A percentile compares a stretch with the other conserved stretches of the same genome.
These are phyloP conservation scores for Globisporangium viniferum DNA, from an alignment of 352 stramenopile species.

Conservation along the genomic window DNA sequence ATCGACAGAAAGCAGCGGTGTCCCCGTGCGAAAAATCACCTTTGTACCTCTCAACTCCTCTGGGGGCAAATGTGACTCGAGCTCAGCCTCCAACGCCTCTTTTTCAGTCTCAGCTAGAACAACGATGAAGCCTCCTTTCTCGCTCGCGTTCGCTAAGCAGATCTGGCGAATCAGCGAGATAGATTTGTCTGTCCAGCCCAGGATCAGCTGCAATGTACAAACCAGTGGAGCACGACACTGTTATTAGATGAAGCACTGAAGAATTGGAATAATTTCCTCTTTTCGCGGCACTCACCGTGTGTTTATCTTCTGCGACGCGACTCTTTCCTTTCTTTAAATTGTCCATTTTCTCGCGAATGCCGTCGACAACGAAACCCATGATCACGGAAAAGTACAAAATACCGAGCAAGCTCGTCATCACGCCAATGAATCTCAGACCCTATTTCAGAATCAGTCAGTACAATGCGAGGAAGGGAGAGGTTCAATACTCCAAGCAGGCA, in stretches of 20 bases:
- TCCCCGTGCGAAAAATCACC: constrained; percentile 81
- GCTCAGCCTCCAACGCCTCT: constrained; percentile 68
- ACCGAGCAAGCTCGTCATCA: constrained; percentile 56
- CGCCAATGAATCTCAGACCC: constrained; percentile 53
- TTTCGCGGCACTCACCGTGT: constrained; percentile 48
- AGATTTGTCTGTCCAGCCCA: constrained; percentile 87
- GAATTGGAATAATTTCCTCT: background rate
- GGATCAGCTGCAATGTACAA: constrained; percentile 45
- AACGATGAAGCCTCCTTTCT: constrained; percentile 78
- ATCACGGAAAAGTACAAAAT: constrained; percentile 89
- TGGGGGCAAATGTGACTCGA: constrained; percentile 52
- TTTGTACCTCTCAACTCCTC: constrained; percentile 68
- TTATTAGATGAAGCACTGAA: too few relatives aligned
- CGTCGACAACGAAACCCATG: constrained; percentile 88
- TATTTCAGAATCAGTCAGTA: constrained; percentile 13
- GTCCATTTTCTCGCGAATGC: constrained; percentile 86
- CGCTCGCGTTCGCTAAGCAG: constrained; percentile 82
- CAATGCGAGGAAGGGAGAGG: background rate
- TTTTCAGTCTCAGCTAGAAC: constrained; percentile 76
- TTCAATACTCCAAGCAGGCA: background rate
- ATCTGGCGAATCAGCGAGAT: constrained; percentile 86
- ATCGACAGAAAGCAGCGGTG: constrained; percentile 75
- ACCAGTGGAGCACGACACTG: background rate
- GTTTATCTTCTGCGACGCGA: constrained; percentile 71
- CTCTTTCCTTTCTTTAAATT: constrained; percentile 86